These are phyloP conservation scores for Coemansia sp. DNA, from an alignment of 192 early-diverging fungal genomes.

Conservation along the genomic window DNA sequence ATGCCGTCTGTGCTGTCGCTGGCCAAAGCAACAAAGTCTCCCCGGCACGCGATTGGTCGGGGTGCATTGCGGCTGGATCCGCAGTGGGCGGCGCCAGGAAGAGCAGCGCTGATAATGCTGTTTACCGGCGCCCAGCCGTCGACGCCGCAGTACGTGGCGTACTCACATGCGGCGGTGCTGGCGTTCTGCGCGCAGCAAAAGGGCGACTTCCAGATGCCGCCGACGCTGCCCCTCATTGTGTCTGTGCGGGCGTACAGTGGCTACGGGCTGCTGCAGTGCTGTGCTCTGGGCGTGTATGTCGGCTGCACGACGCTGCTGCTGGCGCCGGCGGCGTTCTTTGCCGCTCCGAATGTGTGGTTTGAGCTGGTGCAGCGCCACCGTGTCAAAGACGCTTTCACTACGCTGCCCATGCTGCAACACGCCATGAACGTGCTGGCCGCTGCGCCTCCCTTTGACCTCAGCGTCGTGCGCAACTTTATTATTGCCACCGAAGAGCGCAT, in stretches of 20 bases:
- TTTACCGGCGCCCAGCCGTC: slow-evolving; percentile 47
- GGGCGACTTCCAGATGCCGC: slow-evolving; percentile 56
- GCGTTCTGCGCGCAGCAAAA: slow-evolving; percentile 48
- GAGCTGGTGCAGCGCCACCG: slow-evolving; percentile 70
- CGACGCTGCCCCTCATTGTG: slow-evolving; percentile 43
- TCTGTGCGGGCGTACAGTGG: slow-evolving; percentile 55
- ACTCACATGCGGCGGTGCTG: slow-evolving; percentile 43
- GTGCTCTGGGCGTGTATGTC: slow-evolving; percentile 55
- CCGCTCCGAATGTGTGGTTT: slow-evolving; percentile 67
- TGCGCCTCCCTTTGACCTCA: slow-evolving; percentile 52
- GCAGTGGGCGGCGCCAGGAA: slow-evolving; percentile 57
- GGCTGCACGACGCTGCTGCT: slow-evolving; percentile 67
- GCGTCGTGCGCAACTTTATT: slow-evolving; percentile 63
- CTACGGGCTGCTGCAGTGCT: slow-evolving; percentile 57
- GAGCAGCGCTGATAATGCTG: slow-evolving; percentile 60
- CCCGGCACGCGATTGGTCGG: slow-evolving; percentile 61
- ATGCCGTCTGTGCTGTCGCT: slow-evolving; percentile 65
- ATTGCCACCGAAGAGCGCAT: slow-evolving; percentile 61
- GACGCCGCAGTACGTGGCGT: slow-evolving; percentile 51
- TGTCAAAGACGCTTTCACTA: slow-evolving; percentile 69
- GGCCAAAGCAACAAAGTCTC: slow-evolving; percentile 66
- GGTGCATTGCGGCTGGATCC: slow-evolving; percentile 56
- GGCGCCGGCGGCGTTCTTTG: slow-evolving; percentile 61
- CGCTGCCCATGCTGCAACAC: slow-evolving; percentile 67
- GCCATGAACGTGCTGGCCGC: slow-evolving; percentile 61